Conservation (phyloP, 2,329 filamentous ascomycete species). For the Clarireedia hainanense region DNA sequence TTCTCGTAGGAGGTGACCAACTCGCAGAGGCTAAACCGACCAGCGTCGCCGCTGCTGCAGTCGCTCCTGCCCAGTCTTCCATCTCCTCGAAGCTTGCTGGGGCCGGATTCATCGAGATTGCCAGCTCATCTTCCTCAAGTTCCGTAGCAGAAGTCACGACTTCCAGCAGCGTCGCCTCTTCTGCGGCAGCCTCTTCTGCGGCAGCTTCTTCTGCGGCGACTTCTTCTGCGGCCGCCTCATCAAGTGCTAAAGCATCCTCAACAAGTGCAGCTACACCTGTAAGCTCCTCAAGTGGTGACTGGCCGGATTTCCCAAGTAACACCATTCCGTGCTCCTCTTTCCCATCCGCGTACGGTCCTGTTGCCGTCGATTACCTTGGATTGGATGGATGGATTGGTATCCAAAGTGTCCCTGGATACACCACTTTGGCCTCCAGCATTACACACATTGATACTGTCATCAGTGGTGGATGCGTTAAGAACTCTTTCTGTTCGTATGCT, state of each 20-base stretch:
- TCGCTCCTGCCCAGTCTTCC: conserved; percentile 16
- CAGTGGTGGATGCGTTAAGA: conserved; percentile 51
- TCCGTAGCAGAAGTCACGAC: conserved; percentile 27
- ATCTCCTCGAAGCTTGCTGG: neutral
- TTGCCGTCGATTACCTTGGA: conserved; percentile 60
- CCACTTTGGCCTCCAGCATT: conserved; percentile 44
- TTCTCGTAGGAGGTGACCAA: conserved; percentile 49
- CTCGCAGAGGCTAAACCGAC: conserved; percentile 40
- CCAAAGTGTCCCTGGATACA: conserved; percentile 52
- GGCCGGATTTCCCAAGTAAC: conserved; percentile 67
- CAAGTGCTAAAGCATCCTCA: conserved; percentile 17
- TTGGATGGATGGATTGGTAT: conserved; percentile 74
- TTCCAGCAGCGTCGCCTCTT: conserved; percentile 27
- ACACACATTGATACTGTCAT: conserved; percentile 57
- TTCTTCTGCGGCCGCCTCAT: neutral
- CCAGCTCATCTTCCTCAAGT: conserved; percentile 27
- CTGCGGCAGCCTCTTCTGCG: neutral
- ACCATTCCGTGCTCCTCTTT: conserved; percentile 63
- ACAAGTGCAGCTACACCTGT: conserved; percentile 4
- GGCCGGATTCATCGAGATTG: neutral
- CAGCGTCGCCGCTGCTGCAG: conserved; percentile 24
- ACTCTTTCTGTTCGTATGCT: conserved; percentile 81
- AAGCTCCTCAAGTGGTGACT: conserved; percentile 42
- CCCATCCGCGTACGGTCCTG: conserved; percentile 73
- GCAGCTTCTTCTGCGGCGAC: neutral